Evolutionary conservation across 2,329 filamentous ascomycete genomes (phyloP).

Genomic region (Tolypocladium ovalisporum): DNA sequence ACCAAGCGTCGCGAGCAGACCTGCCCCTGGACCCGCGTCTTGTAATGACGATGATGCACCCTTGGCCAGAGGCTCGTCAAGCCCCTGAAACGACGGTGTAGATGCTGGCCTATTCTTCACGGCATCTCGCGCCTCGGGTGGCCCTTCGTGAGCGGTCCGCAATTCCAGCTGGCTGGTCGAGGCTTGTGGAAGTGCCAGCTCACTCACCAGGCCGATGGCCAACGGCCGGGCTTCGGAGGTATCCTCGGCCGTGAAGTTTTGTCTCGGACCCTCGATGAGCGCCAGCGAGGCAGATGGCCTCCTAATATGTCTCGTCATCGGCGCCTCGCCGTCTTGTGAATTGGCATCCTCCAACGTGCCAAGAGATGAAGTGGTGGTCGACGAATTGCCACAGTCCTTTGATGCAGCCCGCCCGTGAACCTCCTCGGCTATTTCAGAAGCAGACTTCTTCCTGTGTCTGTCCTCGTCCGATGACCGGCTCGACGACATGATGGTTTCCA

Average conservation of each 20-base stretch:
- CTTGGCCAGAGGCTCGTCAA: background rate
- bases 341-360: constrained; percentile 17
- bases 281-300: constrained; percentile 22
- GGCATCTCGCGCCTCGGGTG: constrained; percentile 9
- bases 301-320: constrained; percentile 10
- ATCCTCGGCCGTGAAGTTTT: constrained; percentile 17
- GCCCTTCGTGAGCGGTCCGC: constrained; percentile 21
- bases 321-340: constrained; percentile 6
- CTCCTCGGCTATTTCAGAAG: constrained; percentile 43
- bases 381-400: constrained; percentile 23
- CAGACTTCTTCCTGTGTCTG: constrained; percentile 47
- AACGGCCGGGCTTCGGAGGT: constrained; percentile 20
- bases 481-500: constrained; percentile 58
- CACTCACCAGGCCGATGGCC: constrained; percentile 36
- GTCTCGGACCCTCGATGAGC: constrained; percentile 24
- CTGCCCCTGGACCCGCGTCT: constrained; percentile 2
- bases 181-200: constrained; percentile 46
- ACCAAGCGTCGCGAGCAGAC: constrained; percentile 6
- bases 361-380: constrained; percentile 18
- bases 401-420: constrained; percentile 36
- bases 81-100: constrained; percentile 9
- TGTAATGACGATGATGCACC: background rate
- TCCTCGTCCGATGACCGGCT: constrained; percentile 55
- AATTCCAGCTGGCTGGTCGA: constrained; percentile 40
- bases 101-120: constrained; percentile 4